Evolutionary conservation across 495 filamentous ascomycete species (phyloP), one percentile per base, ranked within the genome.

Genomic region (Penicillium steckii): DNA sequence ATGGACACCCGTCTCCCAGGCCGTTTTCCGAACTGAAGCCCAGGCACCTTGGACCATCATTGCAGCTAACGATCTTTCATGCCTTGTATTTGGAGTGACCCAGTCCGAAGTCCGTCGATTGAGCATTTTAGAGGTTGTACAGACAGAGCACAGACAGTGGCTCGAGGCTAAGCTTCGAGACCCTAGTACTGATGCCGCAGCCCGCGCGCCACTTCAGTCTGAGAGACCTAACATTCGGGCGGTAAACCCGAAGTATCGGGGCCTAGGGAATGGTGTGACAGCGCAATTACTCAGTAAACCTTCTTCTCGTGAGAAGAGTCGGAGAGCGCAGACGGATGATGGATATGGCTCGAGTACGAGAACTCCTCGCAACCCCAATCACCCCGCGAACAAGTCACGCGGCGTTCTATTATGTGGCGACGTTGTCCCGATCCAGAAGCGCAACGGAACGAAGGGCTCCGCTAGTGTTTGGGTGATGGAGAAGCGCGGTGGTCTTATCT

Each of bases 381-480:
- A 91, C 61, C 73, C 77, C 23, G 80, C 68, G 56, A 85, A 81
- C 58, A 91, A 91, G 56, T 94, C 90, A 40, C 84, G 94, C 51
- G 94, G 94, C 3, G 94, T 98, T 30, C 67, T 98, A 48, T 78
- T 98, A 2, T 98, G 94, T 65, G 94, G 94, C 32, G 94, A 98
- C 67, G 95, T 98, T 15, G 93, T 98, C 3, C 93, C 94, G 1
- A 97, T 98, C 53, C 84, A 88, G 70, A 98, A 97, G 67, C 85
- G 92, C 46, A 95, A 98, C 65, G 95, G 95, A 7, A 80, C 85
- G 15, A 91, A 85, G 1, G 94, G 95, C 1, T 88, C 92, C 29
- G 94, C 94, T 29, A 97, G 91, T 65, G 74, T 98, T 25, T 98
- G 94, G 94, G 94, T 97, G 0, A 97, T 97, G 74, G 94, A 98